Evolutionary conservation across 495 filamentous ascomycete genomes (phyloP), one percentile per base, ranked within the genome.

Genomic region (Aspergillus taichungensis): DNA sequence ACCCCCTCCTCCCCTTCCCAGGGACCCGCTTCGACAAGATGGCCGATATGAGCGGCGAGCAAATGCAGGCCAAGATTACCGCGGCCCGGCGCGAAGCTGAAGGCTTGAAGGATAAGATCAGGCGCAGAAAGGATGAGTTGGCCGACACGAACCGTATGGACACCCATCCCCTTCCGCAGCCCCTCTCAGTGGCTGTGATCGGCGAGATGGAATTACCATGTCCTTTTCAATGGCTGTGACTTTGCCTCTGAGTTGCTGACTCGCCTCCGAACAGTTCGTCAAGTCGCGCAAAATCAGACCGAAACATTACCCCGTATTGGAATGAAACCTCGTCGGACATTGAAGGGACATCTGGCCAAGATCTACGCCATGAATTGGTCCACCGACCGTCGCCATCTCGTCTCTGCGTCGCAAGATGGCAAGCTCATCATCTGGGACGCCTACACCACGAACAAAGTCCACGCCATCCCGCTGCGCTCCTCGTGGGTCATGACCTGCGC

Each of bases 331-430:
- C 88, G 91, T 67, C 85, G 87, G 61, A 94, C 88, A 30, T 71
- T 98, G 46, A 97, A 97, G 73, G 92, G 92, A 37, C 92, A 98
- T 78, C 71, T 98, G 30, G 92, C 92, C 45, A 98, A 98, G 72
- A 98, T 98, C 53, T 98, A 98, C 68, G 89, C 92, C 51, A 98
- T 98, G 92, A 94, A 98, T 72, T 98, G 92, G 92, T 97, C 94
- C 13, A 98, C 94, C 48, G 92, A 98, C 70, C 83, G 92, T 59
- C 86, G 92, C 67, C 94, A 97, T 69, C 79, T 98, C 46, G 92
- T 98, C 33, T 98, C 92, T 7, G 92, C 92, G 50, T 98, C 92
- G 52, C 92, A 98, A 68, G 92, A 98, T 60, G 92, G 92, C 62
- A 98, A 98, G 75, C 82, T 98, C 52, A 98, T 98, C 66, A 97